Evolutionary conservation across 768 basidiomycete genomes (phyloP), one percentile per base, ranked within the genome.

Genomic region (Suillus ampliporus): DNA sequence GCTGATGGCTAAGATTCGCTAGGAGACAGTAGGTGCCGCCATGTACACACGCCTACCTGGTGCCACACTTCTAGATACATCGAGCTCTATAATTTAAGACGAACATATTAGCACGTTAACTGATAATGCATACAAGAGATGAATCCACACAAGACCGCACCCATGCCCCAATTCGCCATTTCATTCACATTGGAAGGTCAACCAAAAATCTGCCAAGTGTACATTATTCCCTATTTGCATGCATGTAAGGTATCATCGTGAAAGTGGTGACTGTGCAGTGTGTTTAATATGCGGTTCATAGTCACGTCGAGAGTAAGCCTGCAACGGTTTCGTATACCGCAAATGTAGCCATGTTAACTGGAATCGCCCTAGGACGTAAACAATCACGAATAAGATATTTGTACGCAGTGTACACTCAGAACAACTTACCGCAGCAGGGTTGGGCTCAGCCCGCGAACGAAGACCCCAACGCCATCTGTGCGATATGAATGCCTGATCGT

Each of bases 301-400:
- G 41, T 65, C 51, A 54, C 60, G 54, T 70, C n/a, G 77, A 72
- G 57, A 80, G 61, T 15, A 72, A 64, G 53, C 74, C 80, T 0
- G 88, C 84, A 38, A 88, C 79, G 2, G 79, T 74, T 65, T 94
- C 91, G 64, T 92, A 94, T 2, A 86, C 85, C 4, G 82, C 84
- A 73, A 94, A 93, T 1, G 89, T 92, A 37, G 87, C 89, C 83
- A 93, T 91, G 66, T 93, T 93, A n/a, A 91, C 90, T 3, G 92
- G 92, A 26, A 92, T 82, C n/a, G 91, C 89, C 44, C 90, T 92
- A 53, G 43, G 46, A 54, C 6, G 6, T 14, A 28, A 43, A 15
- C 11, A 15, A 41, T 38, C 53, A 69, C 72, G 21, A 5, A 19
- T 28, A 26, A 58, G 10, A 58, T 19, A 23, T 8, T 11, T n/a